Evolutionary conservation across 495 filamentous ascomycete species (phyloP), one percentile per base, ranked within the genome.

Genomic region (Podospora pseudocomata): DNA sequence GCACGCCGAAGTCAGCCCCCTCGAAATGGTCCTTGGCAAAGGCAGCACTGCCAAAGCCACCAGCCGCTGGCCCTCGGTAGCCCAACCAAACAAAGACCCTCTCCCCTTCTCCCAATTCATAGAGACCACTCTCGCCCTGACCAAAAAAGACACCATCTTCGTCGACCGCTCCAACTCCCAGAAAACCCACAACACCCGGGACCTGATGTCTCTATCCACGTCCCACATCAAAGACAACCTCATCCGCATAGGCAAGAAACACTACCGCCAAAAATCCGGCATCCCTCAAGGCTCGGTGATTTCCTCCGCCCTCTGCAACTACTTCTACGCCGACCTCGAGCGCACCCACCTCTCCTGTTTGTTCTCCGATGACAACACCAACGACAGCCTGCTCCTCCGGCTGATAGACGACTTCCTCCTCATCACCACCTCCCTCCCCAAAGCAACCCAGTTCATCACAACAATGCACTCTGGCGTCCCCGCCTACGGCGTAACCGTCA

Each of bases 261-360:
- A 89, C 78, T 97, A 92, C 73, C 86, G 92, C 15, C 95, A 98
- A 72, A 93, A 89, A 72, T 81, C 85, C 39, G 95, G 95, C 16
- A 97, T 99, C 26, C 93, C 95, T 0, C 95, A 99, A 77, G 95
- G 95, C 49, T 97, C 93, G 0, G 84, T 97, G 0, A 74, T 99
- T 27, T 97, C 93, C 11, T 90, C 87, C 61, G 81, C 92, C 34
- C 83, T 99, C 0, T 97, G 96, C 83, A 98, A 93, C 75, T 92
- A 94, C 74, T 96, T 97, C 75, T 98, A 97, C 74, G 94, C 90
- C 4, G 86, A 93, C 68, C 83, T 99, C 3, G 96, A 99, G 77
- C 71, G 80, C 3, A 79, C 88, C 26, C 78, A 88, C 3, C 79
- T 99, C 3, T 74, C 77, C 1, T 98, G 97, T 73, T 75, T 94